phyloP scores from a whole-genome alignment of 768 basidiomycete species.

The Suillus decipiens region DNA sequence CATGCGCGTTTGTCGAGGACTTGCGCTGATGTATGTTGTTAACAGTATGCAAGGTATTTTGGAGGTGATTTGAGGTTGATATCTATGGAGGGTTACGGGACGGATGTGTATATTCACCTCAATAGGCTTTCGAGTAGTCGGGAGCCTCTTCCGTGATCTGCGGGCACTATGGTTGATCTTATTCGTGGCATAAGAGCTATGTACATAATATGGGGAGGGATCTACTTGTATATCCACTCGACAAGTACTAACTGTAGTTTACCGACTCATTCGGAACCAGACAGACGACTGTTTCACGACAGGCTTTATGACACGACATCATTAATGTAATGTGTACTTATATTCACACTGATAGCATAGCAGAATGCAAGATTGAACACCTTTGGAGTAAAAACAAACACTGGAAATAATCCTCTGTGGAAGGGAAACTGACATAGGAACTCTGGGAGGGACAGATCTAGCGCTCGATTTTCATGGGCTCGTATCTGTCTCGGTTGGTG shows the following conservation, averaged over 20 bases:
- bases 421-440: neutral
- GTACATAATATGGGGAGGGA: neutral
- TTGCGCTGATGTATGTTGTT: constrained; percentile 2
- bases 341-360: neutral
- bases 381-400: neutral
- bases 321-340: neutral
- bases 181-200: neutral
- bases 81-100: constrained; percentile 98
- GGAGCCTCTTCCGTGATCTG: constrained; percentile 65
- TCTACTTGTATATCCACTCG: neutral
- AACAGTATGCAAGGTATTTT: constrained; percentile 91
- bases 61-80: constrained; percentile 92
- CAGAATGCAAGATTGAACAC: neutral
- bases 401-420: neutral
- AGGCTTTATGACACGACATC: neutral
- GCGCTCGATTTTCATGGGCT: neutral
- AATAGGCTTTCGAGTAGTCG: constrained; percentile 82
- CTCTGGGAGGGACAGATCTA: neutral
- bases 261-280: neutral
- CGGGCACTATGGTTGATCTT: neutral
- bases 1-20: constrained; percentile 3
- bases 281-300: neutral
- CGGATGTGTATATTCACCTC: constrained; percentile 91
- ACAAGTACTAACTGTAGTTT: neutral
- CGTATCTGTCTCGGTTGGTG: neutral